A percentile compares a stretch with the other conserved stretches of the same genome.
Evolutionary conservation across 164 flowering plant genomes (phyloP).

Genomic region (Vitis amurensis): DNA sequence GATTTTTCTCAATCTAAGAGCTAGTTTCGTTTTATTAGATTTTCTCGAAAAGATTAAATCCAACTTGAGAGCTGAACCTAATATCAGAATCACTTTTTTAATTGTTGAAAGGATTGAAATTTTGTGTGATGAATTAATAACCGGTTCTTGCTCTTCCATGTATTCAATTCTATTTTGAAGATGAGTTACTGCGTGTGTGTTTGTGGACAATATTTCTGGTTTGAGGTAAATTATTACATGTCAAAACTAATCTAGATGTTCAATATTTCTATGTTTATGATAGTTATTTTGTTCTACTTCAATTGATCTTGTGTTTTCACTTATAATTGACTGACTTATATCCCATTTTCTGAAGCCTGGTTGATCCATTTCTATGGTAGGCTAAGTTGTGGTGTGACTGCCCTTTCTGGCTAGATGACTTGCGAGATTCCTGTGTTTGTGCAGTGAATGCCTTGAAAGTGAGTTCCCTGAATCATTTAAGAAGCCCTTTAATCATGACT

Average conservation of each 20-base stretch:
- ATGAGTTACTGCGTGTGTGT: no score
- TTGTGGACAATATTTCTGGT: no score
- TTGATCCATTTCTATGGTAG: conserved; percentile 26
- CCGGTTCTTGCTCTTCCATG: not conserved
- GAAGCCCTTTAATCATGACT: conserved; percentile 42
- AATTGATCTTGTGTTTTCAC: not conserved
- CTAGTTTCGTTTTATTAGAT: no score
- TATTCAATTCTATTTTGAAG: not conserved
- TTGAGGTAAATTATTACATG: no score
- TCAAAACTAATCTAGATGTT: no score
- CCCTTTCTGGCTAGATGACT: conserved; percentile 98
- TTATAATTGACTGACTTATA: not conserved
- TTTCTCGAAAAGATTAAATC: no score
- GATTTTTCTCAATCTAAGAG: no score
- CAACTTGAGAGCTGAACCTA: no score
- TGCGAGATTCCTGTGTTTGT: conserved; percentile 97
- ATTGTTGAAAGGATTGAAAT: no score
- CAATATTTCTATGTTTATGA: no score
- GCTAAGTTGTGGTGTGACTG: conserved; percentile 33
- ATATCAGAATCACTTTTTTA: no score
- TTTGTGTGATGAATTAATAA: not conserved
- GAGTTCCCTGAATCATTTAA: conserved; percentile 91
- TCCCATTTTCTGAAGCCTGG: conserved; percentile 1
- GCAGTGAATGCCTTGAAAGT: conserved; percentile 92
- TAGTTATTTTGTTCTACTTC: no score